Evolutionary conservation across 129 eudicot species (phyloP).

Genomic region (Arctium minus): DNA sequence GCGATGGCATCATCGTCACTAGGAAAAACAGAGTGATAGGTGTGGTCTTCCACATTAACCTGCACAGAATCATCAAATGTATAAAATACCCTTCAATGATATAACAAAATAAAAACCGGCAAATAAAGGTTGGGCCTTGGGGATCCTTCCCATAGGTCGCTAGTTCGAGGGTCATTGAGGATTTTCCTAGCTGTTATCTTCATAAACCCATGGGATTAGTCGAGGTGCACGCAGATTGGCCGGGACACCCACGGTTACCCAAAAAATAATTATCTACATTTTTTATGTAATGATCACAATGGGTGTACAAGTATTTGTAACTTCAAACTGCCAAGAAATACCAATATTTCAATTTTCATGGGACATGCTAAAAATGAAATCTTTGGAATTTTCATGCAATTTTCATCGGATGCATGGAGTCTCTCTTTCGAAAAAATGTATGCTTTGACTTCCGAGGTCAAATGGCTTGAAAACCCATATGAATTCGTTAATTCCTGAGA

Average conservation of each 20-base stretch:
- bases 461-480: neutral
- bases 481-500: neutral
- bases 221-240: too few species aligned
- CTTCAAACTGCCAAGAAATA: neutral
- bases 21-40: constrained; percentile 88
- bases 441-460: constrained; percentile 5
- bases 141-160: too few species aligned
- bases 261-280: neutral
- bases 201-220: too few species aligned
- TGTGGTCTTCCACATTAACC: constrained; percentile 98
- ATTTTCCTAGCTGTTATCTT: too few species aligned
- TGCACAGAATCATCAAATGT: constrained; percentile 15
- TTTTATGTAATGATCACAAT: neutral
- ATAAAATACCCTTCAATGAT: neutral
- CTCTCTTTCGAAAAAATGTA: neutral
- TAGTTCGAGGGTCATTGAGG: too few species aligned
- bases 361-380: neutral
- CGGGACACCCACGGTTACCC: neutral
- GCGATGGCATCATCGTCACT: constrained; percentile 86
- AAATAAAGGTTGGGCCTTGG: too few species aligned
- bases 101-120: neutral
- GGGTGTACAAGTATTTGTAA: too few species aligned
- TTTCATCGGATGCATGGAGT: neutral
- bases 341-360: too few species aligned
- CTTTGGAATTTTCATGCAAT: neutral